phyloP scores from a whole-genome alignment of 805 yeast species.

The Ogataea populi-albae region DNA sequence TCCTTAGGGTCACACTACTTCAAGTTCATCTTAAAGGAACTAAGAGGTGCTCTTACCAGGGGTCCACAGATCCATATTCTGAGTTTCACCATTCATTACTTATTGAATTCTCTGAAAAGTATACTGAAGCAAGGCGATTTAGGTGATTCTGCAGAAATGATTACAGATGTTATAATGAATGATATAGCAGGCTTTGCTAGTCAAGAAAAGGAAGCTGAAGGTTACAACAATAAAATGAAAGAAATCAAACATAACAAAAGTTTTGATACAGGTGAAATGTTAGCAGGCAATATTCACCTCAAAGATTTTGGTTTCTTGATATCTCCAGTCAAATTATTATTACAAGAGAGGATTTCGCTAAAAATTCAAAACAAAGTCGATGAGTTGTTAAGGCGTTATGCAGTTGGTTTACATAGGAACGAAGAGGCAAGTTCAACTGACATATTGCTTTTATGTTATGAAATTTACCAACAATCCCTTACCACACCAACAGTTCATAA shows the following conservation, averaged over 20 bases:
- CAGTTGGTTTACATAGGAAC: constrained; percentile 78
- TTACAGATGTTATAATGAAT: constrained; percentile 80
- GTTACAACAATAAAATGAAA: constrained; percentile 77
- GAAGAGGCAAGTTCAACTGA: constrained; percentile 53
- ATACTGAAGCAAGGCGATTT: constrained; percentile 64
- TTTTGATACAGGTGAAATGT: constrained; percentile 78
- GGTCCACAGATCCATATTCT: constrained; percentile 94
- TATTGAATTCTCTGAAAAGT: constrained; percentile 50
- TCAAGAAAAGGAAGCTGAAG: constrained; percentile 92
- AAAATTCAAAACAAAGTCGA: constrained; percentile 73
- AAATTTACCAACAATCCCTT: constrained; percentile 58
- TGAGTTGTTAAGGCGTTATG: constrained; percentile 71
- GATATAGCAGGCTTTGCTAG: constrained; percentile 91
- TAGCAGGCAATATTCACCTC: constrained; percentile 63
- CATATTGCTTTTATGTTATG: constrained; percentile 68
- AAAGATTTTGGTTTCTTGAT: constrained; percentile 55
- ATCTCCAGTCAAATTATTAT: constrained; percentile 63
- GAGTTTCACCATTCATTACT: constrained; percentile 79
- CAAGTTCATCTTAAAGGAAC: constrained; percentile 71
- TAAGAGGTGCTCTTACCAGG: constrained; percentile 71
- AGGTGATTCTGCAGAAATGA: constrained; percentile 55
- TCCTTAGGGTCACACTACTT: constrained; percentile 73
- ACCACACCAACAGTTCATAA: constrained; percentile 18
- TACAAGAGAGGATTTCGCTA: constrained; percentile 61
- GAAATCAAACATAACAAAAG: constrained; percentile 90